phyloP scores from a whole-genome alignment of 2,329 filamentous ascomycete genomes.

The Purpureocillium lavendulum region DNA sequence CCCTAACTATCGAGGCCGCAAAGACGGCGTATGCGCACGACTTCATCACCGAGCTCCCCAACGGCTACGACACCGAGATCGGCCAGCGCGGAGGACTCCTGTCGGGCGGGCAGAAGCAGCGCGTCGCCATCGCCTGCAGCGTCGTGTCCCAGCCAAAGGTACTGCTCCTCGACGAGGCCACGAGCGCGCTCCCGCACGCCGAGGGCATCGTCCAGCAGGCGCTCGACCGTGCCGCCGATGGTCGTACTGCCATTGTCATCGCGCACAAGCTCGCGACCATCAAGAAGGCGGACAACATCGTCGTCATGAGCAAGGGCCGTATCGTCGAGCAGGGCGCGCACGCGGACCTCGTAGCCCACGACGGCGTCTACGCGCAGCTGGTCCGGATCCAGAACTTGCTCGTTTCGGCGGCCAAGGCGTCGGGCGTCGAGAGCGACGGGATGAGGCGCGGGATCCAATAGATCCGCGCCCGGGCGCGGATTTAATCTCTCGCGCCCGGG shows the following conservation, averaged over 20 bases:
- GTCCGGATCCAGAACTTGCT: neutral
- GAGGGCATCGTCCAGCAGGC: constrained; percentile 27
- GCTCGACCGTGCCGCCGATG: constrained; percentile 5
- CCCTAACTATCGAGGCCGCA: constrained; percentile 36
- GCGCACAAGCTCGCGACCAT: constrained; percentile 8
- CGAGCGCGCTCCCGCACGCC: constrained; percentile 42
- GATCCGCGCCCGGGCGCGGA: too few species aligned
- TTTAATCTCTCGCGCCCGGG: too few species aligned
- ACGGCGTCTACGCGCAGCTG: neutral
- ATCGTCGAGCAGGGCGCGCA: constrained; percentile 34
- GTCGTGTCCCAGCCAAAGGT: constrained; percentile 40
- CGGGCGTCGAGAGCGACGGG: neutral
- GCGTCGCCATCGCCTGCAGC: constrained; percentile 45
- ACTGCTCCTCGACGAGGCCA: constrained; percentile 50
- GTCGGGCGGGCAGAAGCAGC: constrained; percentile 45
- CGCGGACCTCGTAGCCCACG: neutral
- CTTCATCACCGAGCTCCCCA: constrained; percentile 38
- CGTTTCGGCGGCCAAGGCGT: neutral
- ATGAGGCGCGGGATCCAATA: too few species aligned
- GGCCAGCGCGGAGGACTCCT: constrained; percentile 56
- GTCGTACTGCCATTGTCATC: constrained; percentile 8
- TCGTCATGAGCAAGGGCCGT: constrained; percentile 30
- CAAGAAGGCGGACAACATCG: constrained; percentile 20
- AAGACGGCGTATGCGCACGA: constrained; percentile 40
- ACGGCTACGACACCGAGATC: constrained; percentile 44